Base-by-base conservation (phyloP, 2,329 filamentous ascomycete genomes). In the Nothophoma quercina region DNA sequence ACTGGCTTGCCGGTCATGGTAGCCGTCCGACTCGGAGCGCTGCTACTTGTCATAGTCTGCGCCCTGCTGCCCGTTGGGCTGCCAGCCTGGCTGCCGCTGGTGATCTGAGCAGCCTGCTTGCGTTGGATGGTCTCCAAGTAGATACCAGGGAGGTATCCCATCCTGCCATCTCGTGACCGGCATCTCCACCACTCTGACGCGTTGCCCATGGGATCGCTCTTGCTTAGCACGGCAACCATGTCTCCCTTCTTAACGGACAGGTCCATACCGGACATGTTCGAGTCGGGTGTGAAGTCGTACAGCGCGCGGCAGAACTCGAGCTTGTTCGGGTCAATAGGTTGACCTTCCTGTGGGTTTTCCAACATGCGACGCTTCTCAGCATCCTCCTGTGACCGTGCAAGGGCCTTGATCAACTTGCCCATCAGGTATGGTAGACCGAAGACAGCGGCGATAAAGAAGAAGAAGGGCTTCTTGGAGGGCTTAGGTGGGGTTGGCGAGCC, bases 181-280 rank as follows among this genome's bases (percentile, higher is more conserved):
- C 96, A 99, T 61, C 89, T 87, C 95, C 95, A 99, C 95, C 95
- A 99, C 71, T 99, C 93, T 44, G 90, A 95, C 4, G 91, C 86
- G 65, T 95, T 92, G 34, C 95, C 95, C 69, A 93, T 85, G 0
- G 95, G 95, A 67, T 99, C 95, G 15, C 86, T 89, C 79, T 97
- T 97, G 78, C 88, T 89, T 47, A 99, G 83, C 1, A 99, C 92
- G 21, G 95, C 95, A 13, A 99, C 93, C 45, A 98, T 86, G 65
- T 99, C 95, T 54, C 93, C 93, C 79, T 96, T 97, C 78, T 90
- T 93, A 19, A 96, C 93, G 28, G 90, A 87, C 12, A 99, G 83
- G 69, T 99, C 96, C 63, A 98, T 86, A 26, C 90, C 91, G 56
- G 88, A 74, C 66, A 77, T 75, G 56, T 84, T 85, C 2, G 84